Percentiles rank a stretch among this genome's conserved stretches.
Conservation (phyloP, 2,329 filamentous ascomycete species). For the Phyllosticta capitalensis region DNA sequence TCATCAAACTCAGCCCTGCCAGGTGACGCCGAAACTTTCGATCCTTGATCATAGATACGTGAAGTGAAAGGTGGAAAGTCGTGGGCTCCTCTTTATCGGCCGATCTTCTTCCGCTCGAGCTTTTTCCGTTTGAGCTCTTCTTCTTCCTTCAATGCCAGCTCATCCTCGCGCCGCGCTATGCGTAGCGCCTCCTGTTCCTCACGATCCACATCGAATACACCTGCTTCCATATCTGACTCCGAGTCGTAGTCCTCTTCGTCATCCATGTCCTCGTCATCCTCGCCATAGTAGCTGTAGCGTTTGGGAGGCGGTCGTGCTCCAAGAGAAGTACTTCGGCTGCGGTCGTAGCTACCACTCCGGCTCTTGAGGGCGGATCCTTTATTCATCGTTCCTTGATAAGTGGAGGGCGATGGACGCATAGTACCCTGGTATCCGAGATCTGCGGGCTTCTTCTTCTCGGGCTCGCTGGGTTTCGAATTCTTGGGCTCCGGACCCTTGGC, state of each 20-base stretch:
- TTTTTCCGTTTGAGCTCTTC: conserved; percentile 53
- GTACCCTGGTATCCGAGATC: conserved; percentile 40
- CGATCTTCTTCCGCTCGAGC: conserved; percentile 39
- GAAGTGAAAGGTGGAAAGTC: background rate
- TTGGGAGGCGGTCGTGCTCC: conserved; percentile 23
- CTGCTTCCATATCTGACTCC: conserved; percentile 72
- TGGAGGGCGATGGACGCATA: conserved; percentile 31
- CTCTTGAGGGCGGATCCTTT: conserved; percentile 16
- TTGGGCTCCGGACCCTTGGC: conserved; percentile 13
- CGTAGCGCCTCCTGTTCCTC: conserved; percentile 58
- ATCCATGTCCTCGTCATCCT: conserved; percentile 37
- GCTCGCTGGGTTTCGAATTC: conserved; percentile 17
- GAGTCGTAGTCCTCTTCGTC: conserved; percentile 57
- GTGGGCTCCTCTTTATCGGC: conserved; percentile 11
- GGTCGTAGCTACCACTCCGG: conserved; percentile 14
- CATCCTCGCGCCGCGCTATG: conserved; percentile 58
- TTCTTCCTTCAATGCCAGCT: conserved; percentile 54
- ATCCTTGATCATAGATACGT: background rate
- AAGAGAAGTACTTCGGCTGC: conserved; percentile 15
- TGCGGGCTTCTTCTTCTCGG: conserved; percentile 27
- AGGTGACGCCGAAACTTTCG: background rate
- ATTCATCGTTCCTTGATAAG: conserved; percentile 29
- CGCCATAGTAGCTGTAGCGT: conserved; percentile 21
- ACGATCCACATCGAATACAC: conserved; percentile 60
- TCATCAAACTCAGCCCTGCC: background rate